These are phyloP conservation scores for Hypseocharis bilobata DNA, from an alignment of 441 rosid species.

Conservation along the genomic window DNA sequence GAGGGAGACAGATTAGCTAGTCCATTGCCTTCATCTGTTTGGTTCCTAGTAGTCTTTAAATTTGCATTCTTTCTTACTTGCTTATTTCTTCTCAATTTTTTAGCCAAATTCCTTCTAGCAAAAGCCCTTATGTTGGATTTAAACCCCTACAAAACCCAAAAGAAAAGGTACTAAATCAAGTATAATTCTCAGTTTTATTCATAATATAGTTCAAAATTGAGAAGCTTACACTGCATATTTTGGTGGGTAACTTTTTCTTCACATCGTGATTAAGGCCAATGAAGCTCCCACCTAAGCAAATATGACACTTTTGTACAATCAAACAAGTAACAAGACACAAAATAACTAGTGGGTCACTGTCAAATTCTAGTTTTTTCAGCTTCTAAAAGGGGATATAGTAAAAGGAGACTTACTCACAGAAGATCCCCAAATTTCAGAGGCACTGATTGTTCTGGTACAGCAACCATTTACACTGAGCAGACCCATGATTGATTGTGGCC, in stretches of 20 bases:
- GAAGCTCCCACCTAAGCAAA: slow-evolving; percentile 19
- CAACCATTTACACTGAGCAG: slow-evolving; percentile 26
- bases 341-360: background rate
- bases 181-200: background rate
- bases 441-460: slow-evolving; percentile 21
- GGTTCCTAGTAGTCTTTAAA: slow-evolving; percentile 18
- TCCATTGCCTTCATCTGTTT: slow-evolving; percentile 22
- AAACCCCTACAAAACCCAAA: slow-evolving; percentile 25
- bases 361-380: background rate
- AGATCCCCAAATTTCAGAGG: slow-evolving; percentile 15
- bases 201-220: background rate
- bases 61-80: slow-evolving; percentile 23
- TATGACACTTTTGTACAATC: slow-evolving; percentile 16
- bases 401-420: slow-evolving; percentile 19
- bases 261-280: slow-evolving; percentile 22
- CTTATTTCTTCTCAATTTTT: slow-evolving; percentile 32
- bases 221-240: slow-evolving; percentile 30
- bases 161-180: background rate
- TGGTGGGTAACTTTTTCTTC: slow-evolving; percentile 17
- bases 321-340: background rate
- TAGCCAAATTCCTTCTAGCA: slow-evolving; percentile 43
- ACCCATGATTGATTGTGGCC: slow-evolving; percentile 33
- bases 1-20: slow-evolving; percentile 24
- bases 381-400: background rate
- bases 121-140: slow-evolving; percentile 25